Conservation (phyloP, 2,329 filamentous ascomycete genomes). For the Scytalidium sp. region DNA sequence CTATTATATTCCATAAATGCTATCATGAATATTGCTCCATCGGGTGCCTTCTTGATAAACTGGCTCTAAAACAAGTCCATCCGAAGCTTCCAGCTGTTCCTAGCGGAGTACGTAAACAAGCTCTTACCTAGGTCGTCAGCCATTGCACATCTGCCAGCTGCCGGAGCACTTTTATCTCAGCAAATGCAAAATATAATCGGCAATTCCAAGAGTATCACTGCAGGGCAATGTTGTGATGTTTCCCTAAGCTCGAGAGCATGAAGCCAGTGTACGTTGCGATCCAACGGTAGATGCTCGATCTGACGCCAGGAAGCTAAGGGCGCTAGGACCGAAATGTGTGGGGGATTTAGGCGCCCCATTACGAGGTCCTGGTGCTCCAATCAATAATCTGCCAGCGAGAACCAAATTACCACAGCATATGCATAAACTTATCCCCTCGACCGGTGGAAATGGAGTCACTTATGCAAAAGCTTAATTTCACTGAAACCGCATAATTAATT, state of each 20-base stretch:
- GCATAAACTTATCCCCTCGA: conserved; percentile 1
- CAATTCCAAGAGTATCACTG: conserved; percentile 14
- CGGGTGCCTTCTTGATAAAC: background rate
- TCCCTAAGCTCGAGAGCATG: conserved; percentile 7
- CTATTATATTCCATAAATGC: background rate
- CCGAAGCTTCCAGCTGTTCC: conserved; percentile 76
- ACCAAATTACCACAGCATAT: conserved; percentile 1
- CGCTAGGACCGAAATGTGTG: background rate
- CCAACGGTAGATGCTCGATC: background rate
- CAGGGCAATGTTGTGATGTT: conserved; percentile 4
- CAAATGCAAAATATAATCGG: conserved; percentile 2
- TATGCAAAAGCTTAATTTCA: too few relatives aligned
- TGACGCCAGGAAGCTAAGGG: background rate
- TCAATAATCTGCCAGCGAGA: background rate
- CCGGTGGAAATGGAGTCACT: too few relatives aligned
- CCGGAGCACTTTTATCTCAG: conserved; percentile 4
- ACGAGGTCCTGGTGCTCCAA: background rate
- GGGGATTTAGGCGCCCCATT: background rate
- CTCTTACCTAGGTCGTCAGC: conserved; percentile 30
- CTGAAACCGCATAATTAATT: too few relatives aligned
- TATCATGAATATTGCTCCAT: background rate
- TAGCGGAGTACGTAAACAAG: conserved; percentile 76
- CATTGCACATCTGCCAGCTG: conserved; percentile 21
- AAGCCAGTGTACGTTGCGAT: background rate
- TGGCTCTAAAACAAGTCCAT: conserved; percentile 50